Evolutionary conservation across 257 asterid genomes (phyloP).

Genomic region (Cinchona pubescens): DNA sequence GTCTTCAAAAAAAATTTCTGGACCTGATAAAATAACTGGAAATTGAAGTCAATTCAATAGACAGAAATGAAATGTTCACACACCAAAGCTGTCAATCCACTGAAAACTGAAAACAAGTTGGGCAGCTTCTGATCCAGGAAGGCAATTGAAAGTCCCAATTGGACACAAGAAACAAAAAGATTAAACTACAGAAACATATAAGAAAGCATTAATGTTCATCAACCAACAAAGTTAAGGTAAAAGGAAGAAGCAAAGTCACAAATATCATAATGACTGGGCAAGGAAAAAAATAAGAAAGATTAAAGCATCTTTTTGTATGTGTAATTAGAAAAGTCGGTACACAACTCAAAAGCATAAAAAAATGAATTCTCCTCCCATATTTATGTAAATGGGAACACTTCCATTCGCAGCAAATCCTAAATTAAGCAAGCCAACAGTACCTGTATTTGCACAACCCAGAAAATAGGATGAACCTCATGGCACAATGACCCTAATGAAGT

Average conservation of each 20-base stretch:
- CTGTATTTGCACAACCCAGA: background rate
- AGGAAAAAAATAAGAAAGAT: background rate
- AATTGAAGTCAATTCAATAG: too few species aligned
- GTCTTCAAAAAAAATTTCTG: too few species aligned
- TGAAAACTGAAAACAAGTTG: too few species aligned
- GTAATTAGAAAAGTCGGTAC: background rate
- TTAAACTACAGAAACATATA: too few species aligned
- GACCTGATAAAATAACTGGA: background rate
- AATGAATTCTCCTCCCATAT: background rate
- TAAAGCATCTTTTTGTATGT: too few species aligned
- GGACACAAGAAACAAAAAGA: too few species aligned
- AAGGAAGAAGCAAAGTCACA: background rate
- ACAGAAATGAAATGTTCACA: too few species aligned
- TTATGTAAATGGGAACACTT: background rate
- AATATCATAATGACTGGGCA: background rate
- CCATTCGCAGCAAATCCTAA: background rate
- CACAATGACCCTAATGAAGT: background rate
- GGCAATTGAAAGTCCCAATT: too few species aligned
- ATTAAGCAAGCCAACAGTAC: background rate
- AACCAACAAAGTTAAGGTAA: background rate
- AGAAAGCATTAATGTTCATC: background rate
- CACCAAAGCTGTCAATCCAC: too few species aligned
- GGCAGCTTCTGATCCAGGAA: too few species aligned
- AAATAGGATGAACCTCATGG: background rate
- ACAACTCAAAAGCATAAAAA: background rate